Conservation (phyloP, 257 asterid species). For the Parsonsia alboflavescens region DNA sequence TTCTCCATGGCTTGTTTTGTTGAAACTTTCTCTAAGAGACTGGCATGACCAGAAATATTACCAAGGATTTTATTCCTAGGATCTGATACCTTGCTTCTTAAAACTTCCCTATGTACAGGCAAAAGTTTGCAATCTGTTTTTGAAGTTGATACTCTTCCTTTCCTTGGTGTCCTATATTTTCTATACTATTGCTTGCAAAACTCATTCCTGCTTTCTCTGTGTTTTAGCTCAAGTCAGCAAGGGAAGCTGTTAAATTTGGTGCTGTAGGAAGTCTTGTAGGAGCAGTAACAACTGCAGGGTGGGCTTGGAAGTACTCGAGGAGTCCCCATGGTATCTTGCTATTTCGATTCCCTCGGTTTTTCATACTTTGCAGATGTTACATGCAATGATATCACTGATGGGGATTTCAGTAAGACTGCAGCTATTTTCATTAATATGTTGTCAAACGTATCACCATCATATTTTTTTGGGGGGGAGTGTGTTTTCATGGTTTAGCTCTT, state of each 20-base stretch:
- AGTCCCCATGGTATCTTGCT: constrained; percentile 72
- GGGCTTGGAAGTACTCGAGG: constrained; percentile 76
- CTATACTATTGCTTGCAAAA: neutral
- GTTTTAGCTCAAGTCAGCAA: constrained; percentile 74
- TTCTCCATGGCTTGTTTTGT: neutral
- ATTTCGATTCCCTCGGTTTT: constrained; percentile 5
- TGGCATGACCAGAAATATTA: neutral
- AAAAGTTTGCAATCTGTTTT: neutral
- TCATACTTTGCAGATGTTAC: neutral
- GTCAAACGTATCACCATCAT: neutral
- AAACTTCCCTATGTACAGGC: neutral
- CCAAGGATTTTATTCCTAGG: neutral
- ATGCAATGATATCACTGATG: neutral
- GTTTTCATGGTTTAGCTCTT: neutral
- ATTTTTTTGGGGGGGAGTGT: neutral
- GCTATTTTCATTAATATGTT: neutral
- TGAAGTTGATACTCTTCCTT: neutral
- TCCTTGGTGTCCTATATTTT: neutral
- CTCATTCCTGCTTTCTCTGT: neutral
- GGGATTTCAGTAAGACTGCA: neutral
- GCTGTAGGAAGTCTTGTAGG: constrained; percentile 70
- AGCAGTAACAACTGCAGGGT: constrained; percentile 69
- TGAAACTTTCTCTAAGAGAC: neutral
- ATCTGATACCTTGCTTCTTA: neutral
- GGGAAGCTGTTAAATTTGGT: constrained; percentile 63